A percentile compares a stretch with the other conserved stretches of the same genome.
Evolutionary conservation across 192 early-diverging fungal genomes (phyloP).

Genomic region (Umbelopsis isabellina): DNA sequence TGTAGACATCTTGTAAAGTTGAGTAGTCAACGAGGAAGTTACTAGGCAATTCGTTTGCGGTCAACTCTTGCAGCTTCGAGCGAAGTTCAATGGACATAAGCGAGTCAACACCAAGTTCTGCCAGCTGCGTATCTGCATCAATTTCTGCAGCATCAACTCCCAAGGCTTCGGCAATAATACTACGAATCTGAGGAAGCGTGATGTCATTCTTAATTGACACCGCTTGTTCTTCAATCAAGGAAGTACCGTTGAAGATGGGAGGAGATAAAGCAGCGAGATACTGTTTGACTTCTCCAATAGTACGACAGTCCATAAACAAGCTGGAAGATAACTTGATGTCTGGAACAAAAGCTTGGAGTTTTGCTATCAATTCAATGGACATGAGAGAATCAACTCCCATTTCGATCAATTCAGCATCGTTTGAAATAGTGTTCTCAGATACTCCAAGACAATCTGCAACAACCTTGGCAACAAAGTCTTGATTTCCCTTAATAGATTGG

Average conservation of each 20-base stretch:
- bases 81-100: not conserved
- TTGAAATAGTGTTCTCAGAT: not conserved
- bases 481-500: not conserved
- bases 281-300: not conserved
- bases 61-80: not conserved
- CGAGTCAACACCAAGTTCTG: not conserved
- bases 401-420: not conserved
- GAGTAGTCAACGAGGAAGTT: not conserved
- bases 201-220: not conserved
- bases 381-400: constrained; percentile 1
- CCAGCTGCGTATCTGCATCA: not conserved
- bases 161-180: not conserved
- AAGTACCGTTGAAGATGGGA: not conserved
- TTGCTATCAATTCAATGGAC: not conserved
- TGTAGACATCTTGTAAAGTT: not conserved
- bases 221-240: not conserved
- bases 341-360: not conserved
- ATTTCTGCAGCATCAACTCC: not conserved
- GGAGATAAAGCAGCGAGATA: not conserved
- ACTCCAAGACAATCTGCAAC: not conserved
- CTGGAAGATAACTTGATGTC: not conserved
- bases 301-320: not conserved
- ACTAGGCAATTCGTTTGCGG: not conserved
- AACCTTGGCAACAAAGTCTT: not conserved
- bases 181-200: not conserved